phyloP scores from a whole-genome alignment of 1,284 basidiomycete species.

The Chondrostereum purpureum region DNA sequence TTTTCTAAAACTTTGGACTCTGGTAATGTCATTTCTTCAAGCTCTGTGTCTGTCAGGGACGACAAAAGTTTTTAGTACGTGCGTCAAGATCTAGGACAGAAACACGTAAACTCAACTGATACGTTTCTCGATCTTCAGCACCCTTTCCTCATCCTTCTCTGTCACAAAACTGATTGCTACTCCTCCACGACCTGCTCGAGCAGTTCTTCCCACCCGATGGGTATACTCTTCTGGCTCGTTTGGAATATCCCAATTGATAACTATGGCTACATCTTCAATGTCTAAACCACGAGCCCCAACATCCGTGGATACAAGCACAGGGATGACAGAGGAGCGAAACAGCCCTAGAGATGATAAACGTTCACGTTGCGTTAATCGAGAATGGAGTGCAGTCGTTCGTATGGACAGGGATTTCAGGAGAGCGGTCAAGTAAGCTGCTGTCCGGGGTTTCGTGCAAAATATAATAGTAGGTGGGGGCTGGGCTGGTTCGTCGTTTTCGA shows the following conservation, averaged over 20 bases:
- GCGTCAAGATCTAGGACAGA: slow-evolving; percentile 7
- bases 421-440: slow-evolving; percentile 84
- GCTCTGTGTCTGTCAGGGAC: slow-evolving; percentile 51
- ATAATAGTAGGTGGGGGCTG: slow-evolving; percentile 92
- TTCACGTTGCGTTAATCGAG: slow-evolving; percentile 86
- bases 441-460: slow-evolving; percentile 84
- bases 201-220: slow-evolving; percentile 85
- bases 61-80: background rate
- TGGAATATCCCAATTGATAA: slow-evolving; percentile 96
- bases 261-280: slow-evolving; percentile 92
- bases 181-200: slow-evolving; percentile 87
- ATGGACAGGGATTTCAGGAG: slow-evolving; percentile 78
- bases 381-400: slow-evolving; percentile 87
- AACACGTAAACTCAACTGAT: slow-evolving; percentile 54
- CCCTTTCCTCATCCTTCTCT: slow-evolving; percentile 84
- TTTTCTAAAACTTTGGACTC: slow-evolving; percentile 84
- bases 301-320: slow-evolving; percentile 91
- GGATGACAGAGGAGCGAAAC: slow-evolving; percentile 87
- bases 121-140: slow-evolving; percentile 80
- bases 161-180: slow-evolving; percentile 93
- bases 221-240: slow-evolving; percentile 72
- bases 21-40: slow-evolving; percentile 68
- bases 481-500: slow-evolving; percentile 41
- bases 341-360: slow-evolving; percentile 77
- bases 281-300: slow-evolving; percentile 93